Evolutionary conservation across 129 eudicot species (phyloP).

Genomic region (Helianthus annuus): DNA sequence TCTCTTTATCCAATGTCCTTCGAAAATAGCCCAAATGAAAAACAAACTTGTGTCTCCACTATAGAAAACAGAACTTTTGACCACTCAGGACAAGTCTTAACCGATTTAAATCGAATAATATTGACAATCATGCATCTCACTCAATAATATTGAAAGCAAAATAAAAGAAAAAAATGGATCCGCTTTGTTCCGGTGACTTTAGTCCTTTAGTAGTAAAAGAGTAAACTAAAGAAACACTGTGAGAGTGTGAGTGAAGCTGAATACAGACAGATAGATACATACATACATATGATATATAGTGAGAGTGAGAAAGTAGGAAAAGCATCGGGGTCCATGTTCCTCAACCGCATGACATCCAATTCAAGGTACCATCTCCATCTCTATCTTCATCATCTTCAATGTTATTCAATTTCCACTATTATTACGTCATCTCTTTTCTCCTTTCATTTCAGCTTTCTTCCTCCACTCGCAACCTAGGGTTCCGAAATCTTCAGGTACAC

Average conservation of each 20-base stretch:
- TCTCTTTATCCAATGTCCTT: too few species aligned
- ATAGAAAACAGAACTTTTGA: too few species aligned
- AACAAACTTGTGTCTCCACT: too few species aligned
- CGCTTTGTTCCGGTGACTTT: constrained; percentile 25
- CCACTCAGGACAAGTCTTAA: too few species aligned
- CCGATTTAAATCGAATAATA: too few species aligned
- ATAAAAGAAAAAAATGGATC: not conserved
- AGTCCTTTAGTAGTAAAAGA: not conserved
- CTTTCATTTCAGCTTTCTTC: constrained; percentile 25
- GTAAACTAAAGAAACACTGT: not conserved
- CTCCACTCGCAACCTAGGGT: constrained; percentile 35
- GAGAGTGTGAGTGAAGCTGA: constrained; percentile 25
- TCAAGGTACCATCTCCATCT: constrained; percentile 39
- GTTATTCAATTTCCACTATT: constrained; percentile 16
- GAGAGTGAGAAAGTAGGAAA: constrained; percentile 22
- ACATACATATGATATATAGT: constrained; percentile 12
- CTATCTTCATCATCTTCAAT: constrained; percentile 1
- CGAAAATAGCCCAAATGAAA: too few species aligned
- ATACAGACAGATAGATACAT: constrained; percentile 9
- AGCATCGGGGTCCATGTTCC: constrained; percentile 41
- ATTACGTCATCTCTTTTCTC: constrained; percentile 7
- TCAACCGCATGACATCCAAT: constrained; percentile 42
- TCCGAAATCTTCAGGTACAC: constrained; percentile 41
- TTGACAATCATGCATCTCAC: too few species aligned
- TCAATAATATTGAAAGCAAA: not conserved